Conservation (phyloP, 139 green algal genomes). For the Raphidocelis subcapitata region DNA sequence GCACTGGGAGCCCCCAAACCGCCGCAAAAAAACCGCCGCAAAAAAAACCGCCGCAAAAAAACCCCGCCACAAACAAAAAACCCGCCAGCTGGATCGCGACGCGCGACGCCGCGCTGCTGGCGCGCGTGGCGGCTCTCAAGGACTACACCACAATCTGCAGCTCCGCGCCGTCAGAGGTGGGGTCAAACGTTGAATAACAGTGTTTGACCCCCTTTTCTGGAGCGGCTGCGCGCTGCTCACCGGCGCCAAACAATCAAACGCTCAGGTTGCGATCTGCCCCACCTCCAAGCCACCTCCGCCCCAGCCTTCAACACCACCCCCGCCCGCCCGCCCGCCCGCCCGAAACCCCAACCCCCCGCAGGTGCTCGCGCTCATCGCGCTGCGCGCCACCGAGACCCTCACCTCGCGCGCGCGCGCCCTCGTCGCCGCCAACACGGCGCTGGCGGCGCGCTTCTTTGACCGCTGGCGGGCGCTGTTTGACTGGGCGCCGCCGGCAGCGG, state of each 20-base stretch:
- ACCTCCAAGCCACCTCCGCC: not conserved
- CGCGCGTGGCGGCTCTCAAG: conserved; percentile 55
- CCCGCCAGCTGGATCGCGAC: not conserved
- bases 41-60: too few species aligned
- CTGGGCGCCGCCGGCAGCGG: conserved; percentile 36
- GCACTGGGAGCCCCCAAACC: too few species aligned
- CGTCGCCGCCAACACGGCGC: conserved; percentile 48
- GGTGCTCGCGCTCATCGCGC: conserved; percentile 65
- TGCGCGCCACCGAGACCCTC: conserved; percentile 42
- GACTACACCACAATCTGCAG: conserved; percentile 87
- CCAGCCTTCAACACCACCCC: not conserved
- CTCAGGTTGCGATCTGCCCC: not conserved
- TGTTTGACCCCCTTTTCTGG: not conserved
- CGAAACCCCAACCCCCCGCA: conserved; percentile 31
- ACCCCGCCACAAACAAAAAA: too few species aligned
- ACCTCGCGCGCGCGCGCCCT: conserved; percentile 38
- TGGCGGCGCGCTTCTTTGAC: conserved; percentile 39
- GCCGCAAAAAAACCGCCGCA: too few species aligned
- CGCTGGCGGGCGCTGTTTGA: conserved; percentile 33
- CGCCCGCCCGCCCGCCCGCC: too few species aligned
- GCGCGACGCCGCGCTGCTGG: conserved; percentile 26
- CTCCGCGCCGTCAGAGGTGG: conserved; percentile 56
- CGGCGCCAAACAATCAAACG: not conserved
- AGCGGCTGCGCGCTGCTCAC: not conserved
- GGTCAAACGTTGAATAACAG: not conserved